Evolutionary conservation across 306 rosid species (phyloP), one percentile per base, ranked within the genome.

Genomic region (Prunus davidiana): DNA sequence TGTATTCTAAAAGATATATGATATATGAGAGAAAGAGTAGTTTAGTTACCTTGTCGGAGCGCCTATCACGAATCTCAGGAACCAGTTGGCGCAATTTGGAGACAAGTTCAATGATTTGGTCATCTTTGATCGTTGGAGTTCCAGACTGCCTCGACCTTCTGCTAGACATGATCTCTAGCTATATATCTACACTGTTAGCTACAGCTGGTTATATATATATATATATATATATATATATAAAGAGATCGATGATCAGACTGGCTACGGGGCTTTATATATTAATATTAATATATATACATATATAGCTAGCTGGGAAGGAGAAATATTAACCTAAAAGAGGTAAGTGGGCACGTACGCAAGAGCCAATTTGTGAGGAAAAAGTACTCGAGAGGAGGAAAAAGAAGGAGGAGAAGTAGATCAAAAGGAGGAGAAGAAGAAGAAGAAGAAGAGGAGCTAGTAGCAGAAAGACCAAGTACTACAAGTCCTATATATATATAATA

Each of bases 81-180:
- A 95, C 97, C 71, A 92, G 97, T 80, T 90, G 97, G 61, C 99
- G 99, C 84, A 95, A 81, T 89, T 92, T 92, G 62, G 99, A 86
- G 76, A 95, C 89, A 65, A 95, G 97, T 12, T 95, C 93, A 54
- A 95, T 91, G 89, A 95, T 95, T 89, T 95, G 99, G 83, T 95
- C 97, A 86, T 95, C 99, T 2, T 85, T 84, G 85, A 95, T 95
- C 60, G 96, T 79, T 28, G 96, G 79, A 69, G 90, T 67, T 2
- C 90, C 76, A 27, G 93, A 86, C 58, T 88, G 96, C 90, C 97
- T 90, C 5, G 99, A 95, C 85, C 98, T 92, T 89, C 99, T 64
- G 89, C 89, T 87, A 73, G 99, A 95, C 98, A 95, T 93, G 22
- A 13, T 54, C 50, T 38, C 54, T 24, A 56, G n/a, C n/a, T 34